phyloP scores from a whole-genome alignment of 163 green algal species.

The Picocystis sp. region DNA sequence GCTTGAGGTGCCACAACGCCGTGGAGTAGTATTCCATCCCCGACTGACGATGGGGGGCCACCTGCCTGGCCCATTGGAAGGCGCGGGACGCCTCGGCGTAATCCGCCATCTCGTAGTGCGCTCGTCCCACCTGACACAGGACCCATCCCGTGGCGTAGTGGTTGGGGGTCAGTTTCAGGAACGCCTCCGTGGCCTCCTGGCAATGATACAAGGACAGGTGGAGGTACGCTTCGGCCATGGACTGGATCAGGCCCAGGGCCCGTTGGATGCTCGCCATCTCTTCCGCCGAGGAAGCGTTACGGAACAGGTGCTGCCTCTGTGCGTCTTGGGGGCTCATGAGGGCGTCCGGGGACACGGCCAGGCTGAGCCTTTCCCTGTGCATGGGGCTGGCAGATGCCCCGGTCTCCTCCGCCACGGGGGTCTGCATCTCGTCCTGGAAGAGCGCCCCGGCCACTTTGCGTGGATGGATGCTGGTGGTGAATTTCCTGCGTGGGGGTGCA shows the following conservation, averaged over 20 bases:
- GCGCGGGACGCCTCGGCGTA: constrained; percentile 46
- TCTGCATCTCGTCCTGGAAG: too few species aligned
- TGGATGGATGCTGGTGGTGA: too few species aligned
- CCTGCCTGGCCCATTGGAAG: constrained; percentile 50
- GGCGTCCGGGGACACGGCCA: too few species aligned
- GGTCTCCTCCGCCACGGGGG: too few species aligned
- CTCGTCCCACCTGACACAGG: constrained; percentile 48
- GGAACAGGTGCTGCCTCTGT: too few species aligned
- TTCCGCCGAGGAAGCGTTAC: neutral
- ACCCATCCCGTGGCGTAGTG: constrained; percentile 72
- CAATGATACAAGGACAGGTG: constrained; percentile 53
- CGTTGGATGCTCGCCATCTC: constrained; percentile 13
- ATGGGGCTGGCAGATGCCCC: too few species aligned
- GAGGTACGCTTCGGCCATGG: constrained; percentile 41
- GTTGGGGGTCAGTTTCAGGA: constrained; percentile 31
- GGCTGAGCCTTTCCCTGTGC: too few species aligned
- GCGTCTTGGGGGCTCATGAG: too few species aligned
- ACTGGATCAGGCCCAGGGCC: constrained; percentile 36
- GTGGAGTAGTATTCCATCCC: constrained; percentile 81
- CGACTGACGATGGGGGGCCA: constrained; percentile 39
- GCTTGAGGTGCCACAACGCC: constrained; percentile 85
- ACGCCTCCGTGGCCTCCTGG: constrained; percentile 37
- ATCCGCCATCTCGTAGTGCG: constrained; percentile 69
- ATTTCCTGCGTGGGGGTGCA: too few species aligned
- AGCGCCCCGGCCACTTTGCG: too few species aligned